phyloP scores from a whole-genome alignment of 192 early-diverging fungal genomes.

The Coemansia pectinata region DNA sequence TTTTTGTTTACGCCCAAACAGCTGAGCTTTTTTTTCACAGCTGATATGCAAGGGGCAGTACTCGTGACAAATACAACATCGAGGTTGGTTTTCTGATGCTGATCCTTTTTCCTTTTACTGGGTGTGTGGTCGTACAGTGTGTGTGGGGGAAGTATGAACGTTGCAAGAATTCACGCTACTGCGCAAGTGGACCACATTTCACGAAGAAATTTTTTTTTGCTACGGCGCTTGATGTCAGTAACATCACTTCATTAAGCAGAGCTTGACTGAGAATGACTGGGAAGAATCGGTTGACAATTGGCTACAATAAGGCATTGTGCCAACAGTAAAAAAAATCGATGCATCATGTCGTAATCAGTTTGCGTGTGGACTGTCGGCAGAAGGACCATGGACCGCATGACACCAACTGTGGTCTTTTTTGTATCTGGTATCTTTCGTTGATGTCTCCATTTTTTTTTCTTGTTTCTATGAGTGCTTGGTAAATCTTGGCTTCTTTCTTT shows the following conservation, averaged over 20 bases:
- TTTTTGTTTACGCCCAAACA: background rate
- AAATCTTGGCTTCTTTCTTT: background rate
- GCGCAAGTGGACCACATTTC: background rate
- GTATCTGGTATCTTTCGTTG: background rate
- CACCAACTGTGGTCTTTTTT: background rate
- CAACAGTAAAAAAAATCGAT: background rate
- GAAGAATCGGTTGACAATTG: background rate
- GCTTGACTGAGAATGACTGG: background rate
- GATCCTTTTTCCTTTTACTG: background rate
- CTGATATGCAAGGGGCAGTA: background rate
- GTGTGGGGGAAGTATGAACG: background rate
- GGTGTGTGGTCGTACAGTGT: background rate
- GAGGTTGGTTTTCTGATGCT: background rate
- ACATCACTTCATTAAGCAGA: background rate
- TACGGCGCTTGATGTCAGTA: slow-evolving; percentile 4
- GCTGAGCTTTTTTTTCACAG: background rate
- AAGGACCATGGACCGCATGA: slow-evolving; percentile 6
- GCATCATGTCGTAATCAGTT: background rate
- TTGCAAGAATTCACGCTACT: background rate
- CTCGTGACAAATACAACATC: background rate
- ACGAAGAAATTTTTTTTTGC: background rate
- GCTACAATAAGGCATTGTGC: background rate
- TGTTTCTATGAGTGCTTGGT: background rate
- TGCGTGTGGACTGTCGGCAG: background rate
- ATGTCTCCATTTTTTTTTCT: background rate